These are phyloP conservation scores for Cercophora newfieldiana DNA, from an alignment of 495 filamentous ascomycete genomes.

Conservation along the genomic window DNA sequence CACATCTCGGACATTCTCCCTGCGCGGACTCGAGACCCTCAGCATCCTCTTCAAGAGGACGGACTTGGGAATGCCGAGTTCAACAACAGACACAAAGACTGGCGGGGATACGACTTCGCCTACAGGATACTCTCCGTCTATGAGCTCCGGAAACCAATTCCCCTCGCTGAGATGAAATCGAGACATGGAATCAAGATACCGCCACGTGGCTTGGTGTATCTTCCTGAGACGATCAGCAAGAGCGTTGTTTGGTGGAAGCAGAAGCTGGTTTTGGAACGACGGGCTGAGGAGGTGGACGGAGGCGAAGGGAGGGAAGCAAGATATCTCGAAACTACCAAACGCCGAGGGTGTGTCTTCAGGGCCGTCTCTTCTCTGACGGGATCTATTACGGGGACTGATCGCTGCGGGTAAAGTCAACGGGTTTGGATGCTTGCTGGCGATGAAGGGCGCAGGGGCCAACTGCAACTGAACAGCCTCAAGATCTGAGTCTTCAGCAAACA, in stretches of 20 bases:
- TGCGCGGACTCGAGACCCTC: not conserved
- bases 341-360: not conserved
- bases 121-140: conserved; percentile 4
- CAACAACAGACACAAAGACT: conserved; percentile 3
- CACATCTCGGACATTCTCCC: conserved; percentile 6
- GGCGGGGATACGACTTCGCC: conserved; percentile 8
- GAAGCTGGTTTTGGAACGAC: not conserved
- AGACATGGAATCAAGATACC: not conserved
- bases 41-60: not conserved
- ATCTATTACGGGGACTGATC: not conserved
- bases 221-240: not conserved
- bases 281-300: not conserved
- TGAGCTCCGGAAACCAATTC: not conserved
- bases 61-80: conserved; percentile 11
- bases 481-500: not conserved
- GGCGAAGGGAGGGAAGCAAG: not conserved
- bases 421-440: not conserved
- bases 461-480: not conserved
- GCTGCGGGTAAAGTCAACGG: not conserved
- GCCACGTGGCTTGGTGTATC: conserved; percentile 6
- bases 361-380: not conserved
- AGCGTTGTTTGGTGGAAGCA: not conserved
- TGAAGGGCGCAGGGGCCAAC: not conserved
- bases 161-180: not conserved
- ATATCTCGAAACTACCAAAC: too few relatives aligned